phyloP scores from a whole-genome alignment of 768 basidiomycete species.

The Mycena metata region DNA sequence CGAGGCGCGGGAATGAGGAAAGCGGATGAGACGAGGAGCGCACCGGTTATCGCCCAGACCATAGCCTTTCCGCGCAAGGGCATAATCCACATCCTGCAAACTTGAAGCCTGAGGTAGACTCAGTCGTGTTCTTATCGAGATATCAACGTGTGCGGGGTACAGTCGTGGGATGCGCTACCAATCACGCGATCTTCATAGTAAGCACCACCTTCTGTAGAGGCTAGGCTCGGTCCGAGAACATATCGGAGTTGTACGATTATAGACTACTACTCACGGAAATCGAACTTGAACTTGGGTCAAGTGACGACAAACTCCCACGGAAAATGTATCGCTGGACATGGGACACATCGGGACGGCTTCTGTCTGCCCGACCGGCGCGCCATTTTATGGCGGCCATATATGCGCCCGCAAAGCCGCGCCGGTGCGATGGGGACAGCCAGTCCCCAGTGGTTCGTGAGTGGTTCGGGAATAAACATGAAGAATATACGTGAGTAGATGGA shows the following conservation, averaged over 20 bases:
- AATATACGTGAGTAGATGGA: too few species aligned
- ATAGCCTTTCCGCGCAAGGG: slow-evolving; percentile 53
- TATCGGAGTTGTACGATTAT: not conserved
- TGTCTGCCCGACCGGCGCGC: too few species aligned
- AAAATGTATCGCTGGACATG: too few species aligned
- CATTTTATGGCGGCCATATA: too few species aligned
- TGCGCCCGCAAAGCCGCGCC: too few species aligned
- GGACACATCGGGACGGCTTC: too few species aligned
- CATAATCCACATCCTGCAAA: slow-evolving; percentile 50
- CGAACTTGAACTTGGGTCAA: slow-evolving; percentile 8
- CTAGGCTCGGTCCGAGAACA: not conserved
- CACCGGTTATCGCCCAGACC: slow-evolving; percentile 57
- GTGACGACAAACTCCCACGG: not conserved
- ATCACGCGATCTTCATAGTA: not conserved
- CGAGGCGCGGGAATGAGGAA: not conserved
- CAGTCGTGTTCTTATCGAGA: slow-evolving; percentile 1
- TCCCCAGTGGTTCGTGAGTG: too few species aligned
- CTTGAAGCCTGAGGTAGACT: not conserved
- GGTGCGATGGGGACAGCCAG: too few species aligned
- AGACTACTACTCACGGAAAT: slow-evolving; percentile 1
- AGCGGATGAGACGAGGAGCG: not conserved
- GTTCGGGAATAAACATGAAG: too few species aligned
- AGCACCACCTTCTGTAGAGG: not conserved
- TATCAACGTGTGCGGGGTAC: not conserved
- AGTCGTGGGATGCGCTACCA: not conserved